Base-by-base conservation (phyloP, 1,139 yeast genomes). In the Pichia sp. region DNA sequence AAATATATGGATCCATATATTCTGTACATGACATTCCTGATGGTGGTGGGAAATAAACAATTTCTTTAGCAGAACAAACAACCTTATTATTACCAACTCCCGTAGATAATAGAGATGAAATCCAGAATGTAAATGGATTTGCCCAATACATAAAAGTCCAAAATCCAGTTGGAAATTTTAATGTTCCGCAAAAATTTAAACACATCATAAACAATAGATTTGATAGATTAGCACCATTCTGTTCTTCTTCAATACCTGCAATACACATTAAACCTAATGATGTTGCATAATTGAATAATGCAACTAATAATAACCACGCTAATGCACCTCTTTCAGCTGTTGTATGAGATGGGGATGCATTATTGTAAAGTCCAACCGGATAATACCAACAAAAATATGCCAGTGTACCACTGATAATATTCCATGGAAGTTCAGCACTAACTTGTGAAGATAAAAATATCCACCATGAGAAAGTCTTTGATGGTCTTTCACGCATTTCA, bases 401-500 rank as follows among this genome's bases (percentile, higher is more conserved):
- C 6, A 84, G 27, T 0, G 90, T 77, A 51, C 87, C 89, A 46
- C 74, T 70, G 4, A 80, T 49, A 16, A 79, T 55, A 58, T 83
- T 84, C 82, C 86, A 84, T 28, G 95, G 95, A 31, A 85, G 61
- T 60, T 87, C 96, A 31, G 76, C 81, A 22, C 80, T 64, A 38
- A 87, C 69, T 63, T 86, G 90, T 25, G 86, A 77, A 30, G 71
- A 54, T 51, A 87, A 64, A 49, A 74, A 74, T 0, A 76, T 70
- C 44, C 64, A 52, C 79, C 80, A 74, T 50, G 70, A 59, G 56
- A 71, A 74, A 4, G 80, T 70, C 55, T 71, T 71, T 0, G 78
- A 73, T 22, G 96, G 96, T 35, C 95, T 78, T 64, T 89, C 97
- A 61, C 96, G 78, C n/a, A 82, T 90, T 62, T 87, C 96, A 61